Base-by-base conservation (phyloP, 257 asterid species). In the Penstemon barbatus region DNA sequence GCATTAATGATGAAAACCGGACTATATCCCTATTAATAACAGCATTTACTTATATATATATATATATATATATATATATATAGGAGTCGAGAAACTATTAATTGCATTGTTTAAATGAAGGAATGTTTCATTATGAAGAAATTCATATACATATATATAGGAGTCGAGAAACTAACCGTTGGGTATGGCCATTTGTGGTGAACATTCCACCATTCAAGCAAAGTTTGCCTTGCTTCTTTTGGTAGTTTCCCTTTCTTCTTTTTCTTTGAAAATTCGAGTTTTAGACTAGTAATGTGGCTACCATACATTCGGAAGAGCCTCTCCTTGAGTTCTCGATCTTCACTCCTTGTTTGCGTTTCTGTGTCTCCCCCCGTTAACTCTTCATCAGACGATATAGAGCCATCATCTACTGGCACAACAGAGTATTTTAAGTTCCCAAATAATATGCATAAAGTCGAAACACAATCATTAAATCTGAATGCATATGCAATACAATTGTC, bases 141-240 rank as follows among this genome's bases (percentile, higher is more conserved):
- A 37, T 33, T 4, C 6, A n/a, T 6, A 57, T 25, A 57, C 8
- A 33, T 57, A 57, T 1, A 9, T 8, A n/a, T 40, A 56, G 3
- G 41, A 18, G 40, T 25, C 1, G 11, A 68, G 37, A 48, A 1
- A 70, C 86, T 71, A 54, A 91, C 98, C 72, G 98, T 91, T 3
- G 98, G 98, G 52, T 91, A 91, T 0, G 98, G 98, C 98, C 98
- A 91, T 71, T 85, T 87, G 74, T 76, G 77, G 75, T 91, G 98
- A 45, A 71, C 77, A 80, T 79, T 87, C 98, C 98, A 91, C 98
- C 98, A 91, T 48, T 82, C 71, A 51, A 89, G 89, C 71, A 91
- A 63, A 42, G 74, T 76, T 71, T 80, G 89, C 48, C 90, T 84
- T 0, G 89, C 93, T 63, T 87, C 96, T 63, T 86, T 91, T 8